Conservation (phyloP, 208 protist species). For the Acanthamoeba lenticulata region DNA sequence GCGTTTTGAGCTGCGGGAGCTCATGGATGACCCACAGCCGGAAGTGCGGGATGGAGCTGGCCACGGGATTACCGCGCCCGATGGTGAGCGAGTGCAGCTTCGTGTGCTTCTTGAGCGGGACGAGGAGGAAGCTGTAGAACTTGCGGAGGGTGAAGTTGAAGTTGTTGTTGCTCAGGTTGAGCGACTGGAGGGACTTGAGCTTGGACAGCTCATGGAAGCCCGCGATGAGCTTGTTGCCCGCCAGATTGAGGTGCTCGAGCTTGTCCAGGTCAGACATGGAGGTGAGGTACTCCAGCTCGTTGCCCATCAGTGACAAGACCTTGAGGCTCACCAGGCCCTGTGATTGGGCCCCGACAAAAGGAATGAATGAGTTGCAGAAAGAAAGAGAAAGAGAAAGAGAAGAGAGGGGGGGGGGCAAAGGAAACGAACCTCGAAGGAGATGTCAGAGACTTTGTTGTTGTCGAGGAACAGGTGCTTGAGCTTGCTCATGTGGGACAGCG, state of each 20-base stretch:
- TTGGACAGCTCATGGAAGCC: background rate
- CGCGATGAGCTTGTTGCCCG: constrained; percentile 1
- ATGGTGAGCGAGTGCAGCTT: background rate
- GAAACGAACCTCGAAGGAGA: background rate
- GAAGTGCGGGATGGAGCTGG: background rate
- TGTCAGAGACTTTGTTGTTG: background rate
- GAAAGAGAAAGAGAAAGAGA: background rate
- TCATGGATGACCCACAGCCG: constrained; percentile 18
- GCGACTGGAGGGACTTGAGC: background rate
- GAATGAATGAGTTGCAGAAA: too few species aligned
- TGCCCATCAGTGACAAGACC: background rate
- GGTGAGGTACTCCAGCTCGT: constrained; percentile 31
- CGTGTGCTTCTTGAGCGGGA: background rate
- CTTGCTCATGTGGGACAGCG: background rate
- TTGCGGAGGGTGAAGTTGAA: constrained; percentile 33
- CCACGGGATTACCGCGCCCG: background rate
- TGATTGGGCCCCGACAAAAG: background rate
- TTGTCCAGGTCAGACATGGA: background rate
- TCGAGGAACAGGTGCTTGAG: background rate
- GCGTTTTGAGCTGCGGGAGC: background rate
- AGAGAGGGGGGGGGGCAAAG: background rate
- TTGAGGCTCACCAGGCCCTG: background rate
- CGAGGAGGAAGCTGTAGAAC: background rate
- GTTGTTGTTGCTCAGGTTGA: constrained; percentile 23
- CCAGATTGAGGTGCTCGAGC: background rate